Base-by-base conservation (phyloP, 1,284 basidiomycete genomes). In the Xerocomus nothofagi region DNA sequence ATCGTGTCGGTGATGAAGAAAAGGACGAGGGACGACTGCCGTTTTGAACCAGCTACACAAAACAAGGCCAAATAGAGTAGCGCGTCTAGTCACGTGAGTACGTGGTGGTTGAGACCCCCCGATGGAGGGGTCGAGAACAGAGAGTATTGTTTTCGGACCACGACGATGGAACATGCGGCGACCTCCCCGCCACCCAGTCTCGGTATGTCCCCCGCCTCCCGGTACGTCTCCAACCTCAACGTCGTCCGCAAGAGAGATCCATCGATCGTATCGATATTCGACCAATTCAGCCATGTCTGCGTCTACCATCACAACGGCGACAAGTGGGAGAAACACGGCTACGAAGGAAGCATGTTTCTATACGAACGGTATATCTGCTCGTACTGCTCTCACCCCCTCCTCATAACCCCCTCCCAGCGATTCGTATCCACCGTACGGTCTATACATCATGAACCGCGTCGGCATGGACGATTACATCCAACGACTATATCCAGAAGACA, bases 281-380 rank as follows among this genome's bases (percentile, higher is more conserved):
- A 91, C 66, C 86, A 90, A 57, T 91, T 93, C 69, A 86, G 83
- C 57, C 88, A 93, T 71, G 88, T 93, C 50, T 88, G 86, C 67
- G 74, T 90, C 47, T 90, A 89, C 60, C 81, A 85, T 59, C 77
- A 82, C 62, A 81, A 86, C 56, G 84, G 80, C 10, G 70, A 75
- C 57, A 84, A 80, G 59, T 89, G 88, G 91, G 82, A 86, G 69
- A 93, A 93, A 69, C 84, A 88, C 47, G 89, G 90, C 23, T 88
- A 77, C 59, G 92, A 94, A 67, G 92, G 92, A 2, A 88, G 84
- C 61, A 89, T 94, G 81, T 94, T 95, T 71, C 74, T 95, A 51
- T 93, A 88, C 63, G 86, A 91, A 65, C 77, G 91, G 87, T 90
- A 61, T 55, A 15, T 17, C 15, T 20, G 12, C 20, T 3, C 18